phyloP scores from a whole-genome alignment of 352 stramenopile species.

The Globisporangium abappressorium region DNA sequence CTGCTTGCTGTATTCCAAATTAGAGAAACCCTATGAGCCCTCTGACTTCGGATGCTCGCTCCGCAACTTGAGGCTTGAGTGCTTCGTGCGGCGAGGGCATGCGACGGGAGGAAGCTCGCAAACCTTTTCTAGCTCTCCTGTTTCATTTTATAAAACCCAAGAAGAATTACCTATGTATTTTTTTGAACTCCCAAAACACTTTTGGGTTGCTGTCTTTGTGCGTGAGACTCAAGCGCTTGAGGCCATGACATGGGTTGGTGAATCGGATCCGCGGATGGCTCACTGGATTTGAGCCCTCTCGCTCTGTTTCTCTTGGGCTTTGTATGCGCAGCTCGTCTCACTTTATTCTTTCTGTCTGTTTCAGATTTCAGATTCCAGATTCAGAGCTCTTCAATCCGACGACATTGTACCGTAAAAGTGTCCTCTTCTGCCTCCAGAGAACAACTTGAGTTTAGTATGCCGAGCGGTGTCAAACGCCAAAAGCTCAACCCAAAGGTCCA shows the following conservation, averaged over 20 bases:
- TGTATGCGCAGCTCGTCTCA: background rate
- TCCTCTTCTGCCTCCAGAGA: background rate
- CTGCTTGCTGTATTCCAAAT: too few relatives aligned
- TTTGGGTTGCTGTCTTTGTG: too few relatives aligned
- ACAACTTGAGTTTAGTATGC: background rate
- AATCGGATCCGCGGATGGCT: background rate
- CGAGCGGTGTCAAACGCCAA: background rate
- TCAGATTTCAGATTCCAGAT: too few relatives aligned
- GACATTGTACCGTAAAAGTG: background rate
- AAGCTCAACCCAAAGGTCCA: background rate
- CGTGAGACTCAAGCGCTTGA: too few relatives aligned
- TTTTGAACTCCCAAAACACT: too few relatives aligned
- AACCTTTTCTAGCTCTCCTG: background rate
- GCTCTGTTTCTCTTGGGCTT: background rate
- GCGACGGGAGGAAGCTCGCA: background rate
- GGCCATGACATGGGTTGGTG: too few relatives aligned
- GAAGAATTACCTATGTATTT: background rate
- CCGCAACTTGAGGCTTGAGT: constrained; percentile 49
- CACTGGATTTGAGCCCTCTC: background rate
- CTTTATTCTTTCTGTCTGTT: too few relatives aligned
- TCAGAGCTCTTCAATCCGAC: background rate
- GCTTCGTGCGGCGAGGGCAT: constrained; percentile 26
- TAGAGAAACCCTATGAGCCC: too few relatives aligned
- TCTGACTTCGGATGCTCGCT: too few relatives aligned
- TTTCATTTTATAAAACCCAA: constrained; percentile 9